A percentile compares a stretch with the other conserved stretches of the same genome.
Evolutionary conservation across 139 green algal species (phyloP).

Genomic region (Micractinium sp.): DNA sequence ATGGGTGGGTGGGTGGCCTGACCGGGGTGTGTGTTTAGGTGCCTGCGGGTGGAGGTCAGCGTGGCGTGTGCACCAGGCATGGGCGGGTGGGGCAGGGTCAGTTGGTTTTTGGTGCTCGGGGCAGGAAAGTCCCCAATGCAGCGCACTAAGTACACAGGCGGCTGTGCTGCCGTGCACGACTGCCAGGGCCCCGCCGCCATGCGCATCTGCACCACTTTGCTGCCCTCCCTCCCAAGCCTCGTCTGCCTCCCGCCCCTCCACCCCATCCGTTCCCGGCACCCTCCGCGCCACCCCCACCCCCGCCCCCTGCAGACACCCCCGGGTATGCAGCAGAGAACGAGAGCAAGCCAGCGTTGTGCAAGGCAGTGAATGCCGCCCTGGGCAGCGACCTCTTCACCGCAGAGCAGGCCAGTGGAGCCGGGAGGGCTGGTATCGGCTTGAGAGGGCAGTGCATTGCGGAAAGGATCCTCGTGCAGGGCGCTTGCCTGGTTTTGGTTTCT

Average conservation of each 20-base stretch:
- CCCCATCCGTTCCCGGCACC: too few species aligned
- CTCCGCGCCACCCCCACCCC: not conserved
- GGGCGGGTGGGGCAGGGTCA: too few species aligned
- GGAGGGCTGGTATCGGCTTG: not conserved
- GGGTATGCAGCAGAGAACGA: constrained; percentile 74
- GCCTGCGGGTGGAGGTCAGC: too few species aligned
- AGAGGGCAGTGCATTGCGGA: not conserved
- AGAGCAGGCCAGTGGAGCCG: constrained; percentile 46
- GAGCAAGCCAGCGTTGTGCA: constrained; percentile 69
- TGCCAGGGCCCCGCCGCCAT: too few species aligned
- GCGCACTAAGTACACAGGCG: too few species aligned
- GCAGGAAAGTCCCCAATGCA: too few species aligned
- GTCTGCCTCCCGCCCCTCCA: too few species aligned
- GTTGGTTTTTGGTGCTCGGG: too few species aligned
- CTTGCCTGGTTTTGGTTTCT: not conserved
- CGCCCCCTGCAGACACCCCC: constrained; percentile 62
- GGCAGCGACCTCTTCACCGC: constrained; percentile 56
- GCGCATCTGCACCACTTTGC: not conserved
- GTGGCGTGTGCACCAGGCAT: too few species aligned
- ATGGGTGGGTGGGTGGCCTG: constrained; percentile 48
- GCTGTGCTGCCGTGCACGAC: too few species aligned
- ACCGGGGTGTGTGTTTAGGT: too few species aligned
- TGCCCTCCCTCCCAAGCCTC: not conserved
- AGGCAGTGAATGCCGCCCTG: constrained; percentile 54
- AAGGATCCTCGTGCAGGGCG: not conserved